Percentiles rank a stretch among this genome's conserved stretches.
Conservation (phyloP, 169 alveolate species). For the Plasmodium inui region DNA sequence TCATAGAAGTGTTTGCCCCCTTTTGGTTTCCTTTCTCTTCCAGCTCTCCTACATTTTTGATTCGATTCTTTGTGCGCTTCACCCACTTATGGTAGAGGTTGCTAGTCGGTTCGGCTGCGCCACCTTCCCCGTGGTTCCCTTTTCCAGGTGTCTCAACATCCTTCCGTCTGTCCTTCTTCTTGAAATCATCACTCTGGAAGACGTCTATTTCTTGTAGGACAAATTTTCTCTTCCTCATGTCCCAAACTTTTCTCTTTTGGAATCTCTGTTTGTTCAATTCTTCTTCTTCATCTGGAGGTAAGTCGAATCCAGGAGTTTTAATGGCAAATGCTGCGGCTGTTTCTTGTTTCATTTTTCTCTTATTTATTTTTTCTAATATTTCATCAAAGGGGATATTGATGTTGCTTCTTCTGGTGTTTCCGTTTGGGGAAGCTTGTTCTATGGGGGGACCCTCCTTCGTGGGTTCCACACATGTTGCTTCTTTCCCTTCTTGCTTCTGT, state of each 20-base stretch:
- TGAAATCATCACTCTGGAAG: constrained; percentile 30
- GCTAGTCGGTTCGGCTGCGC: neutral
- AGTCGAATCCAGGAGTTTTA: constrained; percentile 73
- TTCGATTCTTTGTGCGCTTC: constrained; percentile 77
- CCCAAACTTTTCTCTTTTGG: constrained; percentile 78
- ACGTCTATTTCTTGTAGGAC: constrained; percentile 64
- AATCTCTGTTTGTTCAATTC: constrained; percentile 77
- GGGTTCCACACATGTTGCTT: neutral
- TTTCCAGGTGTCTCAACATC: neutral
- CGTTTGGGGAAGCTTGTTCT: neutral
- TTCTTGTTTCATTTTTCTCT: constrained; percentile 37
- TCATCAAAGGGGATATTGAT: constrained; percentile 59
- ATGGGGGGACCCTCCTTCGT: neutral
- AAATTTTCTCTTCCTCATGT: constrained; percentile 75
- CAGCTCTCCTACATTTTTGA: constrained; percentile 80
- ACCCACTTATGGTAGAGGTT: constrained; percentile 80
- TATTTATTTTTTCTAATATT: constrained; percentile 63
- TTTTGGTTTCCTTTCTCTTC: constrained; percentile 62
- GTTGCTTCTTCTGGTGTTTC: neutral
- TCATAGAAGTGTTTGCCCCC: neutral
- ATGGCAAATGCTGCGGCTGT: constrained; percentile 35
- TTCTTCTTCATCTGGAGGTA: constrained; percentile 82
- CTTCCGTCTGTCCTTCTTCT: constrained; percentile 49
- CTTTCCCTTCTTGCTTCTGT: constrained; percentile 9
- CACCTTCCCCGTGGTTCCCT: neutral